Conservation (phyloP, 1,284 basidiomycete species). For the Macrocystidia cucumis region DNA sequence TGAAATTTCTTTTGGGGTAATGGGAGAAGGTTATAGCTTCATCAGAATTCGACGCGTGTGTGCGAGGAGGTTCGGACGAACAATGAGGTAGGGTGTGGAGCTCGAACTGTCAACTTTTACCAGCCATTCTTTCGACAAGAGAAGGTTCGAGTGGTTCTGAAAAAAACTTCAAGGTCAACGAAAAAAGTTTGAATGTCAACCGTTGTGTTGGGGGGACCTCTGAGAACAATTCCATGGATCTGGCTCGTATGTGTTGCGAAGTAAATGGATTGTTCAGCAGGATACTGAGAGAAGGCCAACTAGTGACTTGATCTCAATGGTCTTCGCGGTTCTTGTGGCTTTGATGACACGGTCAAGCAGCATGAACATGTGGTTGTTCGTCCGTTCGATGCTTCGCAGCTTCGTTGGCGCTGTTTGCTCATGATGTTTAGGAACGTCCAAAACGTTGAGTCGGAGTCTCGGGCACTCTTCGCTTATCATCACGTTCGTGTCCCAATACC, state of each 20-base stretch:
- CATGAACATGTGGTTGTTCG: not conserved
- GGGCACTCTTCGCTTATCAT: not conserved
- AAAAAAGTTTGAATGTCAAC: conserved; percentile 3
- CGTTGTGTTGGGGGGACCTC: conserved; percentile 32
- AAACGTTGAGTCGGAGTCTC: not conserved
- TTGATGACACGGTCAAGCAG: not conserved
- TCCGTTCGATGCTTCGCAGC: not conserved
- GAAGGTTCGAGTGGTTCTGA: conserved; percentile 47
- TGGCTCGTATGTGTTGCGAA: not conserved
- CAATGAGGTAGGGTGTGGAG: conserved; percentile 63
- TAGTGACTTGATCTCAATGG: not conserved
- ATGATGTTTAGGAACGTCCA: too few species aligned
- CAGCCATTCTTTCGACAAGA: conserved; percentile 66
- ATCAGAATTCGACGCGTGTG: too few species aligned
- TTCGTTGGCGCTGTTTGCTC: too few species aligned
- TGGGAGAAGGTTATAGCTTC: too few species aligned
- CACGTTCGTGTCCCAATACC: not conserved
- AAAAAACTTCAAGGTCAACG: conserved; percentile 6
- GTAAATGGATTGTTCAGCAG: conserved; percentile 1
- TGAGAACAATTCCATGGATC: conserved; percentile 45
- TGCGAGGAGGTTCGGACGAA: too few species aligned
- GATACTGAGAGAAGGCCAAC: not conserved
- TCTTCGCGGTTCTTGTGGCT: not conserved
- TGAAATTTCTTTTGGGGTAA: too few species aligned
- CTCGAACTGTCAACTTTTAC: conserved; percentile 50